Conservation (phyloP, 352 stramenopile species). For the Halophytophthora polymorphica region DNA sequence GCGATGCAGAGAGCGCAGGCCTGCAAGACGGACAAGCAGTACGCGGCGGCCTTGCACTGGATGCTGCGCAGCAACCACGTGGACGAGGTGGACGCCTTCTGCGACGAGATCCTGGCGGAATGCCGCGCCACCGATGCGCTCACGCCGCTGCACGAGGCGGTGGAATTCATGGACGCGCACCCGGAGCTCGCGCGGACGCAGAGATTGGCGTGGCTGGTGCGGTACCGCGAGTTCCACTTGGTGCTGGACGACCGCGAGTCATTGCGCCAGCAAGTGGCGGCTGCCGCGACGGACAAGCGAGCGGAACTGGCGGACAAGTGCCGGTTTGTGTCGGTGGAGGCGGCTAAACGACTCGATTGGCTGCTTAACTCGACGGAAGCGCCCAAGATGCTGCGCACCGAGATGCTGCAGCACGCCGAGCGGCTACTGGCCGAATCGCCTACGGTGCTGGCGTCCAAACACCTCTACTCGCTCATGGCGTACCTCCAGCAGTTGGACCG, state of each 20-base stretch:
- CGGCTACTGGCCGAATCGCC: conserved; percentile 44
- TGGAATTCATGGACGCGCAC: conserved; percentile 65
- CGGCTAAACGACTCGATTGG: conserved; percentile 51
- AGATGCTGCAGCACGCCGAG: conserved; percentile 48
- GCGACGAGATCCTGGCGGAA: conserved; percentile 50
- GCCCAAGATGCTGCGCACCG: conserved; percentile 38
- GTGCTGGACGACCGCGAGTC: conserved; percentile 63
- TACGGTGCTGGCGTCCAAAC: conserved; percentile 44
- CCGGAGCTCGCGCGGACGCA: conserved; percentile 41
- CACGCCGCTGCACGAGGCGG: conserved; percentile 51
- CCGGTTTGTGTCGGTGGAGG: conserved; percentile 61
- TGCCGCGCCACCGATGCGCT: conserved; percentile 38
- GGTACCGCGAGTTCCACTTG: conserved; percentile 67
- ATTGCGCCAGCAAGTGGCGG: conserved; percentile 30
- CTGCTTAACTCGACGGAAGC: conserved; percentile 43
- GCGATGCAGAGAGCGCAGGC: conserved; percentile 33
- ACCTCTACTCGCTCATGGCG: conserved; percentile 61
- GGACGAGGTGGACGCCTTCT: conserved; percentile 53
- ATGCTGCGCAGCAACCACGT: conserved; percentile 54
- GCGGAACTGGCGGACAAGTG: conserved; percentile 36
- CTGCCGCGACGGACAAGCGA: conserved; percentile 14
- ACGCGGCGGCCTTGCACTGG: conserved; percentile 61
- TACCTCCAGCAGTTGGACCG: conserved; percentile 66
- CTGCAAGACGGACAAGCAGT: conserved; percentile 37
- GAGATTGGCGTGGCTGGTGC: conserved; percentile 56